Percentiles rank a stretch among this genome's conserved stretches.
Conservation (phyloP, 108 stramenopile genomes). For the Licmophora abbreviata region DNA sequence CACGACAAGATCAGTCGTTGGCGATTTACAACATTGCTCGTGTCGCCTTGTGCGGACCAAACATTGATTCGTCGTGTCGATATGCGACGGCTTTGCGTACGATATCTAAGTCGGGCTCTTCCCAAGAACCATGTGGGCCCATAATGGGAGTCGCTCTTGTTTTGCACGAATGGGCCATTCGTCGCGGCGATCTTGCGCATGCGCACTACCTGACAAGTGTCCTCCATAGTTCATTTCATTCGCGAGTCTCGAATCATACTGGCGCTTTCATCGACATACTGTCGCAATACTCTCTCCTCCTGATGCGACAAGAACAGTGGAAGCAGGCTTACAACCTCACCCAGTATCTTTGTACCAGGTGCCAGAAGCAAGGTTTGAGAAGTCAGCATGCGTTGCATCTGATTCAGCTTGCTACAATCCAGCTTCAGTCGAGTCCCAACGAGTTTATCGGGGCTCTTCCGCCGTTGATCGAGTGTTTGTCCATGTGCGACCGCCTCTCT, state of each 20-base stretch:
- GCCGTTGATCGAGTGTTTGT: constrained; percentile 56
- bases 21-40: constrained; percentile 35
- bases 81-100: no score
- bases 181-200: constrained; percentile 18
- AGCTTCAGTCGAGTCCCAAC: constrained; percentile 33
- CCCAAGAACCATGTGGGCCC: neutral
- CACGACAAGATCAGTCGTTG: constrained; percentile 4
- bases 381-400: constrained; percentile 37
- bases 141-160: constrained; percentile 11
- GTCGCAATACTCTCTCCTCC: constrained; percentile 13
- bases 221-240: constrained; percentile 23
- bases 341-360: constrained; percentile 1
- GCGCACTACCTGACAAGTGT: constrained; percentile 14
- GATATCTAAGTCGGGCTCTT: neutral
- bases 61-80: neutral
- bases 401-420: constrained; percentile 42
- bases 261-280: constrained; percentile 18
- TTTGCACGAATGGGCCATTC: constrained; percentile 37
- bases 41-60: constrained; percentile 37
- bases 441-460: constrained; percentile 31
- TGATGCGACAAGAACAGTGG: constrained; percentile 22
- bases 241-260: constrained; percentile 13
- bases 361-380: constrained; percentile 22
- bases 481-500: constrained; percentile 33
- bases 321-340: constrained; percentile 21